Evolutionary conservation across 108 stramenopile genomes (phyloP).

Genomic region (Nitzschia putrida): DNA sequence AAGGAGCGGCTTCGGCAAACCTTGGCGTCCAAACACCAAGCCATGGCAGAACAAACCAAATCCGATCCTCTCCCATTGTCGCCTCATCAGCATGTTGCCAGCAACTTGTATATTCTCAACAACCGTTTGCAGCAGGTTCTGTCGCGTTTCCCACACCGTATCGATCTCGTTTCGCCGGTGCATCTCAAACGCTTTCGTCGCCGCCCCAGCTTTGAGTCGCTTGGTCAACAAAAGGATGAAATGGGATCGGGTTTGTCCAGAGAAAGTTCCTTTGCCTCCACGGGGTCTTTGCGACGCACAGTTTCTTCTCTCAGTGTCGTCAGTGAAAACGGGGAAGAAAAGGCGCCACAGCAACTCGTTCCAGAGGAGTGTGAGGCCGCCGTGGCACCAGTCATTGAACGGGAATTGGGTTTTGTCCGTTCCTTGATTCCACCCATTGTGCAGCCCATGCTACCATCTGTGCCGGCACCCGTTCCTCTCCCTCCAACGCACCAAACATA

Average conservation of each 20-base stretch:
- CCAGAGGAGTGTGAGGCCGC: constrained; percentile 51
- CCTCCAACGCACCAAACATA: constrained; percentile 11
- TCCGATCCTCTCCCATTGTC: constrained; percentile 47
- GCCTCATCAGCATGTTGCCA: constrained; percentile 61
- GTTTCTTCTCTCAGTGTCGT: constrained; percentile 49
- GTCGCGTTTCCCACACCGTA: constrained; percentile 28
- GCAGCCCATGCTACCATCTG: constrained; percentile 7
- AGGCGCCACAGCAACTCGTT: constrained; percentile 31
- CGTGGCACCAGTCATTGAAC: constrained; percentile 27
- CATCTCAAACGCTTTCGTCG: constrained; percentile 65
- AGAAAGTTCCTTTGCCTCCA: constrained; percentile 57
- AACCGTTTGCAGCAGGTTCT: constrained; percentile 59
- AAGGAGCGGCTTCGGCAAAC: constrained; percentile 35
- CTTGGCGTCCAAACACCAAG: constrained; percentile 14
- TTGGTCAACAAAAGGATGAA: constrained; percentile 55
- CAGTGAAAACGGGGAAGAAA: constrained; percentile 36
- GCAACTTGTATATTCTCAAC: constrained; percentile 85
- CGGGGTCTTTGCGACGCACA: constrained; percentile 76
- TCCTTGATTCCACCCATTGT: constrained; percentile 45
- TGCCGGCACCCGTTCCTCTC: constrained; percentile 5
- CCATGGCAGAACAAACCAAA: constrained; percentile 18
- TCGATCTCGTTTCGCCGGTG: constrained; percentile 25
- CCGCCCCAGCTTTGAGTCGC: constrained; percentile 83
- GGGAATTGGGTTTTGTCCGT: constrained; percentile 48
- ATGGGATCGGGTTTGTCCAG: constrained; percentile 38